Conservation (phyloP, 768 basidiomycete species). For the Podaxis sp. region DNA sequence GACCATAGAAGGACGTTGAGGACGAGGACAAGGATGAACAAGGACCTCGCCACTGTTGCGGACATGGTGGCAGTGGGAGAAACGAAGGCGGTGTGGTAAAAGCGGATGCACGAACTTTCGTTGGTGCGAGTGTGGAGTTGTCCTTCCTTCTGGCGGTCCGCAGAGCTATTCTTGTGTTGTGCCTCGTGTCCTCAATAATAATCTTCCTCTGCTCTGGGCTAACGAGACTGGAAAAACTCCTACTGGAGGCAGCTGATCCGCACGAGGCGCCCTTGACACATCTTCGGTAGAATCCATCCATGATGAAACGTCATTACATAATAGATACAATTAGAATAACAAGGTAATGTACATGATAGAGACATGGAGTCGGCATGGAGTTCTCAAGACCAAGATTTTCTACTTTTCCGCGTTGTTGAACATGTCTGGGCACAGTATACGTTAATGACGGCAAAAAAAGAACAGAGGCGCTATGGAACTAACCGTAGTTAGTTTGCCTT, state of each 20-base stretch:
- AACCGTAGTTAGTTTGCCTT: constrained; percentile 8
- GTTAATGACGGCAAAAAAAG: not conserved
- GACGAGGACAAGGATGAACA: constrained; percentile 53
- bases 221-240: not conserved
- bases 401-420: not conserved
- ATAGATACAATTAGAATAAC: not conserved
- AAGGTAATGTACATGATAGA: not conserved
- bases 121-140: not conserved
- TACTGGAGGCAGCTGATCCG: not conserved
- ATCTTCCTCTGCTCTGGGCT: not conserved
- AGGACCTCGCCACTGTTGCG: constrained; percentile 41
- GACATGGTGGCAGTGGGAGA: constrained; percentile 40
- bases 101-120: not conserved
- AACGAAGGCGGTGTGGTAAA: constrained; percentile 13
- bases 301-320: not conserved
- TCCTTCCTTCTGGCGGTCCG: not conserved
- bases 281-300: not conserved
- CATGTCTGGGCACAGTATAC: not conserved
- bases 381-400: constrained; percentile 4
- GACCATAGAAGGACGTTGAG: constrained; percentile 69
- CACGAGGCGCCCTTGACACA: not conserved
- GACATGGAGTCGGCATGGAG: not conserved
- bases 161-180: not conserved
- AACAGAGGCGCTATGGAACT: not conserved
- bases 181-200: not conserved